Percentiles rank a stretch among this genome's conserved stretches.
Conservation (phyloP, 75 land plant species). For the Selaginella tamariscina region DNA sequence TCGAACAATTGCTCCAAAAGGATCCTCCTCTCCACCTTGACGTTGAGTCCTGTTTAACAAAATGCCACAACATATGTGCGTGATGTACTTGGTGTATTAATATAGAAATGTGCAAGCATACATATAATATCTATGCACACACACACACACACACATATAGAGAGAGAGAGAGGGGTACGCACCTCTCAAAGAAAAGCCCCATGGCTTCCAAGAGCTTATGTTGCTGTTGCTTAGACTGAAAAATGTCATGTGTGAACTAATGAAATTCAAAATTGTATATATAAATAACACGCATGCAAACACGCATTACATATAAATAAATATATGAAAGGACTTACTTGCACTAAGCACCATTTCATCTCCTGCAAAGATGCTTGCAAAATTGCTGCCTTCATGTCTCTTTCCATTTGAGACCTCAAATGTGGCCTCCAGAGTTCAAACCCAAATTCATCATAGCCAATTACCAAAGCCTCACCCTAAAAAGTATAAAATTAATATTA, state of each 20-base stretch:
- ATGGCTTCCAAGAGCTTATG: constrained; percentile 77
- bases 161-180: neutral
- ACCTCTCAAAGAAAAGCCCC: constrained; percentile 36
- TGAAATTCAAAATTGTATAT: too few relatives aligned
- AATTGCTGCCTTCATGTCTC: constrained; percentile 87
- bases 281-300: neutral
- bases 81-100: too few relatives aligned
- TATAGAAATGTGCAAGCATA: too few relatives aligned
- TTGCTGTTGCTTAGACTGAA: constrained; percentile 62
- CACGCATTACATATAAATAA: too few relatives aligned
- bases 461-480: too few relatives aligned
- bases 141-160: too few relatives aligned
- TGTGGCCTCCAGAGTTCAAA: constrained; percentile 96
- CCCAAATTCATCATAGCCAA: too few relatives aligned
- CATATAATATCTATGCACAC: too few relatives aligned
- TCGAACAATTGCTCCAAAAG: neutral
- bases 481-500: neutral
- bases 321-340: constrained; percentile 43
- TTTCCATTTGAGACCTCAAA: constrained; percentile 81
- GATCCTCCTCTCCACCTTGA: neutral
- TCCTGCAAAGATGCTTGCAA: constrained; percentile 59
- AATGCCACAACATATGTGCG: too few relatives aligned
- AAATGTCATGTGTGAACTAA: neutral
- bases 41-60: neutral
- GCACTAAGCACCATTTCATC: constrained; percentile 84